A percentile compares a stretch with the other conserved stretches of the same genome.
Conservation (phyloP, 768 basidiomycete genomes). For the Termitomyces heimii region DNA sequence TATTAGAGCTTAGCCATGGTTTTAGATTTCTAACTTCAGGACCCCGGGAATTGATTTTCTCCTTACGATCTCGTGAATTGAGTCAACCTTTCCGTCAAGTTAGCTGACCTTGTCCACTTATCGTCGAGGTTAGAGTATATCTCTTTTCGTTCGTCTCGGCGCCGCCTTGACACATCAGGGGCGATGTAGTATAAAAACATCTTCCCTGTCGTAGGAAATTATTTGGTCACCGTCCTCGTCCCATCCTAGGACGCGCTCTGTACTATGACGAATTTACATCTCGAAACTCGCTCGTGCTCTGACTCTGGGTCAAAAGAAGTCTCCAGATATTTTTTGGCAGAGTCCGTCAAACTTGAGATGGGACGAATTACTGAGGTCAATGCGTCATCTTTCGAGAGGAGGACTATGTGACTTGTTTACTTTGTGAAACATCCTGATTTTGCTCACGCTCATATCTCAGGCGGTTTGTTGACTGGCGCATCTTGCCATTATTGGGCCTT, state of each 20-base stretch:
- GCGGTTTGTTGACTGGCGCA: conserved; percentile 34
- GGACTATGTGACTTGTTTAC: conserved; percentile 25
- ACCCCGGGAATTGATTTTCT: not conserved
- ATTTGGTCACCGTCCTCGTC: not conserved
- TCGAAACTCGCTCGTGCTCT: conserved; percentile 7
- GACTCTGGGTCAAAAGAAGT: conserved; percentile 9
- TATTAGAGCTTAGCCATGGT: not conserved
- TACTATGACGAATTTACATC: conserved; percentile 9
- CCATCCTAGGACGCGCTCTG: not conserved
- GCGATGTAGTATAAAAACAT: conserved; percentile 9
- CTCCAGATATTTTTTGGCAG: conserved; percentile 6
- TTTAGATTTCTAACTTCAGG: conserved; percentile 4
- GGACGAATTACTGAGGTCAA: conserved; percentile 10
- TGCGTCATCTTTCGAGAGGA: conserved; percentile 26
- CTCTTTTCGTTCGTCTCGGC: conserved; percentile 10
- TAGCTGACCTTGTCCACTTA: not conserved
- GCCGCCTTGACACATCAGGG: conserved; percentile 6
- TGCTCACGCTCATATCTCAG: conserved; percentile 15
- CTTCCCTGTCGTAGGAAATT: not conserved
- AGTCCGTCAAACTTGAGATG: conserved; percentile 10
- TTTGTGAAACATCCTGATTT: not conserved
- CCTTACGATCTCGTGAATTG: conserved; percentile 5
- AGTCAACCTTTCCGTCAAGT: conserved; percentile 11
- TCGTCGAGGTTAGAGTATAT: conserved; percentile 10
- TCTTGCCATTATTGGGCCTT: conserved; percentile 34